These are phyloP conservation scores for Hysterium pulicare DNA, from an alignment of 2,329 filamentous ascomycete species.

Conservation along the genomic window DNA sequence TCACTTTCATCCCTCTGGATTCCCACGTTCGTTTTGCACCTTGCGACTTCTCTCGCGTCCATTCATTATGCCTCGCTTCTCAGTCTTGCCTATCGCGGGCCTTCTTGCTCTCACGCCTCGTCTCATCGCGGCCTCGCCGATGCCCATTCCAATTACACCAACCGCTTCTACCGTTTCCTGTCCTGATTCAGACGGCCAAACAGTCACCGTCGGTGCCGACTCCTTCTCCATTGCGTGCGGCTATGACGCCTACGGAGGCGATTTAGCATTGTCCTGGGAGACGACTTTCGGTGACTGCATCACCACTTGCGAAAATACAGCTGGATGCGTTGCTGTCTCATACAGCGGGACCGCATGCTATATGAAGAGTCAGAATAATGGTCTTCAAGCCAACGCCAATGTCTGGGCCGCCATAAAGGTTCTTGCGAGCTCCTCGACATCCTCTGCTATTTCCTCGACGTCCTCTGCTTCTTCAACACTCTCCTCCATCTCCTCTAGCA, in stretches of 20 bases:
- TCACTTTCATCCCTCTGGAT: background rate
- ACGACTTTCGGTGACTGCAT: conserved; percentile 16
- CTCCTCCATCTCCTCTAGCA: too few relatives aligned
- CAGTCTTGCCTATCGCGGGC: background rate
- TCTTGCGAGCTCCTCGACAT: background rate
- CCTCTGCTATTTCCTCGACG: background rate
- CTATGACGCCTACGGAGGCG: conserved; percentile 3
- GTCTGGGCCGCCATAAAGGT: conserved; percentile 10
- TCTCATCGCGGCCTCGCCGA: background rate
- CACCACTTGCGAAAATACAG: conserved; percentile 12
- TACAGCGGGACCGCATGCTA: conserved; percentile 16
- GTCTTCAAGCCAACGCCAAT: conserved; percentile 5
- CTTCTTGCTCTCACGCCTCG: background rate
- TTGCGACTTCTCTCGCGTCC: background rate
- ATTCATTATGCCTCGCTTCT: background rate
- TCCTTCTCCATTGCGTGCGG: conserved; percentile 6
- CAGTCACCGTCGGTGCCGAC: conserved; percentile 1
- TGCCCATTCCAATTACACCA: background rate
- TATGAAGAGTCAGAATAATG: conserved; percentile 11
- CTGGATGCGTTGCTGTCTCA: conserved; percentile 18
- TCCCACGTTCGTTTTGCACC: background rate
- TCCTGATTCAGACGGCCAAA: conserved; percentile 4
- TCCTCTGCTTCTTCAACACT: background rate
- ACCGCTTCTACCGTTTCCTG: background rate
- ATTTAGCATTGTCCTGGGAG: conserved; percentile 9